These are phyloP conservation scores for Heterobasidion parviporum DNA, from an alignment of 1,284 basidiomycete genomes.

Conservation along the genomic window DNA sequence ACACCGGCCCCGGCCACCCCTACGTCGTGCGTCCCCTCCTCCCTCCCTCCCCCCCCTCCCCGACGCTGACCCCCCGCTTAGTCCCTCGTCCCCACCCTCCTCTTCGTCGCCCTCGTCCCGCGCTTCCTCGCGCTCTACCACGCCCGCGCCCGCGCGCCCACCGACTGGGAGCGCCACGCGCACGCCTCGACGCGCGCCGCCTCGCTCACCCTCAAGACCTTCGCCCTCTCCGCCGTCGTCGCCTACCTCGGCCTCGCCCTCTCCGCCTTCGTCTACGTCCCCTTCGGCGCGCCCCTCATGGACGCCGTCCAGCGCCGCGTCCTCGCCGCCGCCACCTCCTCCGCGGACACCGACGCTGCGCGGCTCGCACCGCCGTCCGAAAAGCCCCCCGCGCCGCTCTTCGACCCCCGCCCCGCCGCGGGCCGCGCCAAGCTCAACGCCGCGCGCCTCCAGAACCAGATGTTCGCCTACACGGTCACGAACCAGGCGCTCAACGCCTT, in stretches of 20 bases:
- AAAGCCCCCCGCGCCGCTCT: conserved; percentile 25
- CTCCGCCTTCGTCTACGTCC: conserved; percentile 87
- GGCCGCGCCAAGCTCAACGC: conserved; percentile 54
- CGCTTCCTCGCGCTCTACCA: conserved; percentile 78
- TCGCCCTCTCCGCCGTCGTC: conserved; percentile 82
- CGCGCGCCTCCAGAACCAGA: conserved; percentile 77
- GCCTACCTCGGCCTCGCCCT: conserved; percentile 83
- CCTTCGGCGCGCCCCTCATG: conserved; percentile 85
- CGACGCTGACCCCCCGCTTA: no score
- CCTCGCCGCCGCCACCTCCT: conserved; percentile 15
- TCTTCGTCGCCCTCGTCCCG: conserved; percentile 82
- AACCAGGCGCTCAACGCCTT: conserved; percentile 84
- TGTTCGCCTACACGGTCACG: conserved; percentile 93
- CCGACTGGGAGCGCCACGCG: conserved; percentile 87
- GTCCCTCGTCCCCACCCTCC: conserved; percentile 77
- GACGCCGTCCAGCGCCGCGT: conserved; percentile 34
- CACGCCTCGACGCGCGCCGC: conserved; percentile 72
- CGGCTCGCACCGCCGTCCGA: background rate
- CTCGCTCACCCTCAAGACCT: conserved; percentile 87
- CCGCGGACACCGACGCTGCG: background rate
- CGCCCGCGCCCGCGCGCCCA: conserved; percentile 60
- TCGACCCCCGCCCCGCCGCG: conserved; percentile 42
- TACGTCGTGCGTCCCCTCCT: conserved; percentile 64
- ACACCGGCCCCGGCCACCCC: conserved; percentile 78
- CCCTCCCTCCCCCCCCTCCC: no score